Evolutionary conservation across 257 asterid genomes (phyloP).

Genomic region (Leptodermis oblonga): DNA sequence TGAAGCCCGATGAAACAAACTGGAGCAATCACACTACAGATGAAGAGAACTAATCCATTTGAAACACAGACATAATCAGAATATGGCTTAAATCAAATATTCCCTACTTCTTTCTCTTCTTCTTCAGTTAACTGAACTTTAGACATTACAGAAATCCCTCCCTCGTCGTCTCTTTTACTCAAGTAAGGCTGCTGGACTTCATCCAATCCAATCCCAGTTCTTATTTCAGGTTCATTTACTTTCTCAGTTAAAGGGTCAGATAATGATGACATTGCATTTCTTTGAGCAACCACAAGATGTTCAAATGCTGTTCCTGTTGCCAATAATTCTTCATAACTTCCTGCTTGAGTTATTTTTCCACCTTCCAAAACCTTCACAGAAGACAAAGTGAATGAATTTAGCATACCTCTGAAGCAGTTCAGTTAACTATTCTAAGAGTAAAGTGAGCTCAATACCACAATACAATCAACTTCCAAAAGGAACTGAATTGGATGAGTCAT

Average conservation of each 20-base stretch:
- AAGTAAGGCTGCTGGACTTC: no score
- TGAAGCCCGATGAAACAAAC: constrained; percentile 49
- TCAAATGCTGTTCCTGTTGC: constrained; percentile 55
- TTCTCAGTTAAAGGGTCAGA: constrained; percentile 28
- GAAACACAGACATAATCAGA: constrained; percentile 43
- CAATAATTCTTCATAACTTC: constrained; percentile 49
- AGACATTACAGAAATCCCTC: constrained; percentile 27
- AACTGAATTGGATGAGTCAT: no score
- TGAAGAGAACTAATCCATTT: constrained; percentile 33
- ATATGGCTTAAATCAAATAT: constrained; percentile 46
- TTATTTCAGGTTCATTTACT: no score
- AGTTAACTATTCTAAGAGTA: neutral
- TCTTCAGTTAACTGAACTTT: constrained; percentile 60
- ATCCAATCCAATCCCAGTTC: no score
- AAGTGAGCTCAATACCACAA: constrained; percentile 46
- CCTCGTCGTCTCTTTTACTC: constrained; percentile 34
- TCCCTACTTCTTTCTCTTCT: constrained; percentile 59
- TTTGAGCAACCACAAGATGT: constrained; percentile 61
- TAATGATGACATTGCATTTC: constrained; percentile 31
- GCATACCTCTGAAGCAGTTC: no score
- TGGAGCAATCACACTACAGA: constrained; percentile 24
- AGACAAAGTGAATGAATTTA: neutral
- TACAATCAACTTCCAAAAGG: constrained; percentile 51
- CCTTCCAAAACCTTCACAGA: constrained; percentile 54
- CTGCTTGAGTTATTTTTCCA: constrained; percentile 58